phyloP scores from a whole-genome alignment of 208 protist genomes.

The Angomonas ambiguus region DNA sequence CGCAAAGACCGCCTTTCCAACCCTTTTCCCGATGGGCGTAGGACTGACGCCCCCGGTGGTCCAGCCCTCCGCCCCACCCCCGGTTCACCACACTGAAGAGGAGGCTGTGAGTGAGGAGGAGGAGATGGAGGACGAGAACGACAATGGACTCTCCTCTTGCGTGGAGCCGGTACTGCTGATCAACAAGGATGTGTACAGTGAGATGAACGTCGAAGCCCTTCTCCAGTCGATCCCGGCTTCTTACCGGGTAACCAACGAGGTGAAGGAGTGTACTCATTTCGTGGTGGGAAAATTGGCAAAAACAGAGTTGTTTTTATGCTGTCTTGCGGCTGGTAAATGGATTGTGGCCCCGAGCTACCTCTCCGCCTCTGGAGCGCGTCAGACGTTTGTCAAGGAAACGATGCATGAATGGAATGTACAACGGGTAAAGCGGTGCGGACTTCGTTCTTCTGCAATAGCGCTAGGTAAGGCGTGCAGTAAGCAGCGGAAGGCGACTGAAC shows the following conservation, averaged over 20 bases:
- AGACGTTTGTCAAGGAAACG: conserved; percentile 35
- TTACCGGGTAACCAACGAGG: conserved; percentile 18
- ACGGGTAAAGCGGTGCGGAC: conserved; percentile 15
- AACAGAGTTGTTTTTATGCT: conserved; percentile 59
- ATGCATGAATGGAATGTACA: conserved; percentile 49
- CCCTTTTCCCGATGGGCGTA: neutral
- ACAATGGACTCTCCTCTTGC: no score
- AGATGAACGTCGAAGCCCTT: neutral
- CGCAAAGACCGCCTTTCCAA: neutral
- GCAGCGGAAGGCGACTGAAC: conserved; percentile 23
- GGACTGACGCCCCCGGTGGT: neutral
- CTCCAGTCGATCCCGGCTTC: neutral
- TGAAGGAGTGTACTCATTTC: conserved; percentile 72
- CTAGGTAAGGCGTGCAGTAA: conserved; percentile 41
- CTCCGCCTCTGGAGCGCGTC: conserved; percentile 19
- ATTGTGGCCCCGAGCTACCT: conserved; percentile 59
- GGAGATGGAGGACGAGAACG: no score
- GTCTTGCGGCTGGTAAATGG: conserved; percentile 58
- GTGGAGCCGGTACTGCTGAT: neutral
- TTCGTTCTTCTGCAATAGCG: conserved; percentile 23
- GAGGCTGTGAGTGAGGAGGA: neutral
- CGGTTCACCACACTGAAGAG: no score
- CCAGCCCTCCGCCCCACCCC: neutral
- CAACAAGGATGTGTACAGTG: neutral
- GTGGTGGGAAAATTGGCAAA: conserved; percentile 51